phyloP scores from a whole-genome alignment of 129 eudicot genomes.

The Pseudognaphalium luteoalbum region DNA sequence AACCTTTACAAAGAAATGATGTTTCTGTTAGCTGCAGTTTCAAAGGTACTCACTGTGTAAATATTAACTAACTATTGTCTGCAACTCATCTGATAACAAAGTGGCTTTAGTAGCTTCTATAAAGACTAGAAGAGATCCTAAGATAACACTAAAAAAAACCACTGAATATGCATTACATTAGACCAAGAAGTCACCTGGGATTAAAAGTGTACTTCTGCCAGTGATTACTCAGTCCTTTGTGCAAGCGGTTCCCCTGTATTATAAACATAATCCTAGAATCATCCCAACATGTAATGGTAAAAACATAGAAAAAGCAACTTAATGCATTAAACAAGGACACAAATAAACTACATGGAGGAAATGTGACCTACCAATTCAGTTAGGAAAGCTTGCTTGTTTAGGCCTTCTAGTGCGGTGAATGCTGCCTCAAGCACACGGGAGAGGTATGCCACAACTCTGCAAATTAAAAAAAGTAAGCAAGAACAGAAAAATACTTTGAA shows the following conservation, averaged over 20 bases:
- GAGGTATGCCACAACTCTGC: conserved; percentile 92
- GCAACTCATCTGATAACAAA: conserved; percentile 14
- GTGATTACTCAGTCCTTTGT: conserved; percentile 83
- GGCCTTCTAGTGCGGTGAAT: conserved; percentile 97
- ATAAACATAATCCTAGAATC: not conserved
- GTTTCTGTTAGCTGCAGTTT: not conserved
- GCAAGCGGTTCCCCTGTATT: conserved; percentile 89
- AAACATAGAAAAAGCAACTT: conserved; percentile 1
- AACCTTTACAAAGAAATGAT: not conserved
- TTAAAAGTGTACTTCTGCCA: conserved; percentile 96
- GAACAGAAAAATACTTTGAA: not conserved
- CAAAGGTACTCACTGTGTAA: conserved; percentile 7
- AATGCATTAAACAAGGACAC: not conserved
- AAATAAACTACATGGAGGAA: conserved; percentile 1
- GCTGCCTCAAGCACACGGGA: conserved; percentile 99
- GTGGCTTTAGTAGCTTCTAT: conserved; percentile 4
- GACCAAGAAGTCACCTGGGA: conserved; percentile 63
- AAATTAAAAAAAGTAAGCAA: not conserved
- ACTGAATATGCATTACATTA: conserved; percentile 7
- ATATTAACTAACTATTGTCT: conserved; percentile 8
- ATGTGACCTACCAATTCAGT: conserved; percentile 74
- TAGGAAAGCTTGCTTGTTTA: conserved; percentile 87
- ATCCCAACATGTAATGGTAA: conserved; percentile 19
- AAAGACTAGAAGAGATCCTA: not conserved
- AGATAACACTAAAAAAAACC: conserved; percentile 2